phyloP scores from a whole-genome alignment of 2,329 filamentous ascomycete species.

The Fusarium chuoi region DNA sequence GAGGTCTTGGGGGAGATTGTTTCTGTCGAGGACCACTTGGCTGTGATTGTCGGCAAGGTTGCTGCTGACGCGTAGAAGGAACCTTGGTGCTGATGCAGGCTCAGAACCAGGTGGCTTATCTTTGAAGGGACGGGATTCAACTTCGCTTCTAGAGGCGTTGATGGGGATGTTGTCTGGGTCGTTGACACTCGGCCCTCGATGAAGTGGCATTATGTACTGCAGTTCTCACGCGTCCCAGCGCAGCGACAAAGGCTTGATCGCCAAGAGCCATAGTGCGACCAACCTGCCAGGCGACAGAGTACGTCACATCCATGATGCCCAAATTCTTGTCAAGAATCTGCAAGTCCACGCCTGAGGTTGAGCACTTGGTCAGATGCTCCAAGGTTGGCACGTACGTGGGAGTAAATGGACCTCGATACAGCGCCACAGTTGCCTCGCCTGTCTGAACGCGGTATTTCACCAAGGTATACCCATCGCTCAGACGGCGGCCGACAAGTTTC shows the following conservation, averaged over 20 bases:
- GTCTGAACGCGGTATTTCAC: not conserved
- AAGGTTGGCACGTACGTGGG: not conserved
- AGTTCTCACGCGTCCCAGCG: conserved; percentile 30
- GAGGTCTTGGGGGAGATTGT: not conserved
- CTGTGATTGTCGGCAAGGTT: not conserved
- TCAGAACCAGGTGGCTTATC: not conserved
- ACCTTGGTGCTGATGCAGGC: not conserved
- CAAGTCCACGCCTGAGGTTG: conserved; percentile 50
- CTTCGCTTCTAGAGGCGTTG: rapidly evolving
- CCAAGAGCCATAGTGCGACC: conserved; percentile 53
- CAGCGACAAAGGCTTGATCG: conserved; percentile 46
- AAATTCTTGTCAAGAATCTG: conserved; percentile 52
- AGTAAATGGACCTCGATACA: not conserved
- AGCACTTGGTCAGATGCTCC: conserved; percentile 30
- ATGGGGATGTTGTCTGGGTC: not conserved
- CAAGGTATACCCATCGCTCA: conserved; percentile 54
- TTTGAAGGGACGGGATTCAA: rapidly evolving
- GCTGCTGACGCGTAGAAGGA: not conserved
- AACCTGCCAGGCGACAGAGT: conserved; percentile 56
- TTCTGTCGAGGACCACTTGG: not conserved
- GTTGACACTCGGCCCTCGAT: not conserved
- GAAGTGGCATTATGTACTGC: not conserved
- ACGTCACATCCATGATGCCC: conserved; percentile 57
- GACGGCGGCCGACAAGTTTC: conserved; percentile 16
- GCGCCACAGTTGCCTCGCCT: not conserved